Conservation (phyloP, 1,139 yeast species). For the Lodderomyces jiufengensis region DNA sequence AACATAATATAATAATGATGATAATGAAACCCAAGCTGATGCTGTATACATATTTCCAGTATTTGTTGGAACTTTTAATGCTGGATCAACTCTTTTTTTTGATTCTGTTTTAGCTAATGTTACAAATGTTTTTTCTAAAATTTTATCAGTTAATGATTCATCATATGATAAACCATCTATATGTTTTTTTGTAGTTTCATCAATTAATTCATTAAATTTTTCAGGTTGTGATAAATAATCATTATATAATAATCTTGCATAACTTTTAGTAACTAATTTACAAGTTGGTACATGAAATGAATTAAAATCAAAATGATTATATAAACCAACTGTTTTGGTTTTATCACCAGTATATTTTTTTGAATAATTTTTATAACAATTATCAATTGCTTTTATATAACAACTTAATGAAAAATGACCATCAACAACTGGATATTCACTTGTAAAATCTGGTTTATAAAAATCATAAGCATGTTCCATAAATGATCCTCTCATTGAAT, state of each 20-base stretch:
- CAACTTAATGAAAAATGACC: slow-evolving; percentile 95
- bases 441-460: slow-evolving; percentile 95
- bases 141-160: slow-evolving; percentile 72
- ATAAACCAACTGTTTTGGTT: slow-evolving; percentile 56
- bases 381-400: slow-evolving; percentile 90
- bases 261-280: slow-evolving; percentile 89
- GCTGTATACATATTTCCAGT: slow-evolving; percentile 99
- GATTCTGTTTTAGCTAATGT: slow-evolving; percentile 70
- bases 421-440: slow-evolving; percentile 96
- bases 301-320: slow-evolving; percentile 81
- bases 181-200: slow-evolving; percentile 53
- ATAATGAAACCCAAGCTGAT: slow-evolving; percentile 82
- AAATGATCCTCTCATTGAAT: slow-evolving; percentile 80
- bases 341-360: slow-evolving; percentile 65
- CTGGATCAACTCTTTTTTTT: slow-evolving; percentile 71
- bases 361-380: slow-evolving; percentile 79
- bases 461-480: slow-evolving; percentile 98
- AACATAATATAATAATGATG: slow-evolving; percentile 74
- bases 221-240: slow-evolving; percentile 74
- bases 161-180: slow-evolving; percentile 68
- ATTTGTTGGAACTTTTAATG: slow-evolving; percentile 86
- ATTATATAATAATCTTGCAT: slow-evolving; percentile 86
- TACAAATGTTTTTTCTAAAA: slow-evolving; percentile 81
- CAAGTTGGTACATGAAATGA: slow-evolving; percentile 99
- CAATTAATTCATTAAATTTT: slow-evolving; percentile 47